These are phyloP conservation scores for Strobilomyces echinocephalus DNA, from an alignment of 768 basidiomycete species.

Conservation along the genomic window DNA sequence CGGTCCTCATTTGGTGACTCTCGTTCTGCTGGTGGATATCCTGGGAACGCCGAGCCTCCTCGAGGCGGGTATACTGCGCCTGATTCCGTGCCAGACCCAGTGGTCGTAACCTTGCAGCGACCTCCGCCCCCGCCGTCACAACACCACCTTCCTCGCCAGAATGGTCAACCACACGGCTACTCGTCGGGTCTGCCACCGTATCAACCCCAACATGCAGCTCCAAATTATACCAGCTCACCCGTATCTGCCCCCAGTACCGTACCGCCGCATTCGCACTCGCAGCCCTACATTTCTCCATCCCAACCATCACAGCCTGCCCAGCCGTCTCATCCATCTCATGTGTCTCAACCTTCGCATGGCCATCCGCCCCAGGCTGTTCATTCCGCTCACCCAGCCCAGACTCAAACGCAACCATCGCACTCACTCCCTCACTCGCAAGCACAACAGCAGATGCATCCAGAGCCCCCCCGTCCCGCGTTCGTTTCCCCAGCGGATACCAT, in stretches of 20 bases:
- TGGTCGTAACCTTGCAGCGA: constrained; percentile 18
- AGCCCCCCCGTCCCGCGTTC: constrained; percentile 19
- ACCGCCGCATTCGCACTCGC: constrained; percentile 22
- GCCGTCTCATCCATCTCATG: constrained; percentile 10
- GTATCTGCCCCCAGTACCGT: constrained; percentile 8
- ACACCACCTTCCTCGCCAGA: constrained; percentile 19
- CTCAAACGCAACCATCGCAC: constrained; percentile 26
- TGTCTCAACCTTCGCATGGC: constrained; percentile 15
- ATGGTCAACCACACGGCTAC: constrained; percentile 15
- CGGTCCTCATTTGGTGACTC: constrained; percentile 22
- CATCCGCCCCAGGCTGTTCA: constrained; percentile 17
- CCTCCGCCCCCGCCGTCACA: constrained; percentile 11
- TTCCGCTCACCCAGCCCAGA: constrained; percentile 13
- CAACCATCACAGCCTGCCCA: constrained; percentile 7
- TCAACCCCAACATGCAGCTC: constrained; percentile 8
- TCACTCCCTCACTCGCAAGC: constrained; percentile 23
- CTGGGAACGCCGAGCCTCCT: constrained; percentile 9
- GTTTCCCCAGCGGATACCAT: constrained; percentile 28
- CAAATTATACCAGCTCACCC: constrained; percentile 16
- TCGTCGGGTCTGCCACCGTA: constrained; percentile 17
- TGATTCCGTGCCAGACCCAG: constrained; percentile 13
- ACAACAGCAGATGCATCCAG: constrained; percentile 25
- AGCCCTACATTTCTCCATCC: constrained; percentile 17
- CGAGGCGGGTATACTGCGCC: constrained; percentile 12
- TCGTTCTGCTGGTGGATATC: constrained; percentile 18